phyloP scores from a whole-genome alignment of 2,329 filamentous ascomycete species.

The Cladosporium sp. region DNA sequence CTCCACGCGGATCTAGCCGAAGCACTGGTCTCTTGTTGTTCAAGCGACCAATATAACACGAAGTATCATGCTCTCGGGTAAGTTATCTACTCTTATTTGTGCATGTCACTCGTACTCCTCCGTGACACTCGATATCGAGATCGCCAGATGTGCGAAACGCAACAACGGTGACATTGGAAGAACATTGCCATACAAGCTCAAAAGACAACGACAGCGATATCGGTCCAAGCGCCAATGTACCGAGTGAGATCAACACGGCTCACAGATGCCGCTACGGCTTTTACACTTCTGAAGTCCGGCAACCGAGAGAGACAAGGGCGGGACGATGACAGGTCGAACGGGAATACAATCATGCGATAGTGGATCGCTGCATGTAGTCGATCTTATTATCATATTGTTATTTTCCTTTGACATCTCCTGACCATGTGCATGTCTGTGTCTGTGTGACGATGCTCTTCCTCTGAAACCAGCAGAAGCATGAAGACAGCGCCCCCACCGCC shows the following conservation, averaged over 20 bases:
- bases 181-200: no score
- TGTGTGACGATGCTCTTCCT: neutral
- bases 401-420: neutral
- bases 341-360: neutral
- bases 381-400: neutral
- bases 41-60: neutral
- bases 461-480: conserved; percentile 6
- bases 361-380: neutral
- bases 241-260: neutral
- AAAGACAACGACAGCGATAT: neutral
- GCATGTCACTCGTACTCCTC: no score
- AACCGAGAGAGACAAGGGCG: neutral
- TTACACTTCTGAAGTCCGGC: neutral
- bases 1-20: neutral
- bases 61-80: no score
- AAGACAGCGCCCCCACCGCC: neutral
- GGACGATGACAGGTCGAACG: conserved; percentile 10
- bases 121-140: no score
- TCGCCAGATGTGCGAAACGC: no score
- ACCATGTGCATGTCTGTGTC: neutral
- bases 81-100: no score
- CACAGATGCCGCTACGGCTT: neutral
- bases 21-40: neutral
- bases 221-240: neutral
- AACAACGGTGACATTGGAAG: no score